Base-by-base conservation (phyloP, 768 basidiomycete species). In the Sporobolomyces roseus region DNA sequence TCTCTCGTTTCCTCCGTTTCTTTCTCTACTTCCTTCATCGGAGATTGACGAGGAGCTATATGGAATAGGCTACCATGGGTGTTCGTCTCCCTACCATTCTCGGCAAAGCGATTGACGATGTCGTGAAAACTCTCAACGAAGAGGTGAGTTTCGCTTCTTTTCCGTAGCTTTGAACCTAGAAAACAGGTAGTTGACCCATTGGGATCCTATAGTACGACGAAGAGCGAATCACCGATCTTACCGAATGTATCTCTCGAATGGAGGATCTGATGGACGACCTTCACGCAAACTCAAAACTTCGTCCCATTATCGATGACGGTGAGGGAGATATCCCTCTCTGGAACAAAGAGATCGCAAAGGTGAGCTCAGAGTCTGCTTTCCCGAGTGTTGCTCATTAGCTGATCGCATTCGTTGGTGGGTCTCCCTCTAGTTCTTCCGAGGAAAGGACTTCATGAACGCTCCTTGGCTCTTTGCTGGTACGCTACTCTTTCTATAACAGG, bases 391-490 rank as follows among this genome's bases (percentile, higher is more conserved):
- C 33, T 3, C n/a, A 27, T 14, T 14, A n/a, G n/a, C n/a, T n/a
- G n/a, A n/a, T n/a, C n/a, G n/a, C n/a, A n/a, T n/a, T 92, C 78
- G 91, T 91, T 41, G 38, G 38, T n/a, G 46, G 21, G 10, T 48
- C 46, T 29, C 4, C 23, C 45, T 46, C 49, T n/a, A 90, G 77
- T 96, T 85, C 78, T 96, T 96, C 80, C 87, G 91, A 87, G 89
- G 88, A 35, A 90, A 89, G 79, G 87, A 90, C 75, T 93, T 91
- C 76, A 93, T 93, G 91, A 92, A 89, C 77, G 91, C 93, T 0
- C 92, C 92, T 8, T 94, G 92, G 93, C 81, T 96, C 23, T 96
- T 97, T 75, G 93, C 93, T 27, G 93, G 94, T 78, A 92, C 93
- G 25, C 80, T 21, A 23, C 3, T 3, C 19, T 4, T 7, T 27